phyloP scores from a whole-genome alignment of 169 alveolate genomes.

The Cryptosporidium tyzzeri region DNA sequence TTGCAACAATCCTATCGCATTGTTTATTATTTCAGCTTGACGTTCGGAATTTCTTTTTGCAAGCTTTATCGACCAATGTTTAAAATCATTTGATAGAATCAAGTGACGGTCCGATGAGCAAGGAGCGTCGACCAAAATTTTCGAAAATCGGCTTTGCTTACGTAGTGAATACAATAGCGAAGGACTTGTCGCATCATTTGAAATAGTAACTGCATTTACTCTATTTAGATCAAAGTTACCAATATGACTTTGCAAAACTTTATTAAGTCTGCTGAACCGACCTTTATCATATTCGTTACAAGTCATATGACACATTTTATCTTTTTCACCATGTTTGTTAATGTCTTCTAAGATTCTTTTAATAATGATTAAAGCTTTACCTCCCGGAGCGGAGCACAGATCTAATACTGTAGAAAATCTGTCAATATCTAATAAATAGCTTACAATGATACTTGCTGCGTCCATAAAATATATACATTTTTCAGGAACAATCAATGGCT shows the following conservation, averaged over 20 bases:
- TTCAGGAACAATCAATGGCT: not conserved
- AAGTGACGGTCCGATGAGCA: slow-evolving; percentile 83
- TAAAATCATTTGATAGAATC: slow-evolving; percentile 39
- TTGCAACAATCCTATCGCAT: slow-evolving; percentile 79
- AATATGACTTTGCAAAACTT: slow-evolving; percentile 72
- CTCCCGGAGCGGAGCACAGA: slow-evolving; percentile 91
- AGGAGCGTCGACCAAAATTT: slow-evolving; percentile 85
- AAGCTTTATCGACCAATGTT: slow-evolving; percentile 77
- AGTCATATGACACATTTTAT: slow-evolving; percentile 76
- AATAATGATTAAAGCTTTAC: slow-evolving; percentile 83
- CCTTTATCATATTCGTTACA: slow-evolving; percentile 80
- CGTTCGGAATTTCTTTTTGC: slow-evolving; percentile 81
- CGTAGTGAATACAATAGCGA: not conserved
- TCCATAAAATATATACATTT: slow-evolving; percentile 68
- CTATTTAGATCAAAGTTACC: slow-evolving; percentile 23
- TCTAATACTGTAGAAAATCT: slow-evolving; percentile 84
- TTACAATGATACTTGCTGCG: slow-evolving; percentile 57
- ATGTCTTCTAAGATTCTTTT: slow-evolving; percentile 77
- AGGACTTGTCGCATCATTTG: slow-evolving; percentile 25
- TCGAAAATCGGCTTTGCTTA: not conserved
- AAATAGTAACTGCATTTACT: slow-evolving; percentile 19
- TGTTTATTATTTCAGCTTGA: slow-evolving; percentile 79
- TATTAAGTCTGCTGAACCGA: slow-evolving; percentile 78
- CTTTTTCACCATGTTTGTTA: slow-evolving; percentile 38
- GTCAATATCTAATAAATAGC: slow-evolving; percentile 15